Percentiles rank a stretch among this genome's conserved stretches.
These are phyloP conservation scores for Coccinonectria pachysandricola DNA, from an alignment of 2,329 filamentous ascomycete genomes.

Conservation along the genomic window DNA sequence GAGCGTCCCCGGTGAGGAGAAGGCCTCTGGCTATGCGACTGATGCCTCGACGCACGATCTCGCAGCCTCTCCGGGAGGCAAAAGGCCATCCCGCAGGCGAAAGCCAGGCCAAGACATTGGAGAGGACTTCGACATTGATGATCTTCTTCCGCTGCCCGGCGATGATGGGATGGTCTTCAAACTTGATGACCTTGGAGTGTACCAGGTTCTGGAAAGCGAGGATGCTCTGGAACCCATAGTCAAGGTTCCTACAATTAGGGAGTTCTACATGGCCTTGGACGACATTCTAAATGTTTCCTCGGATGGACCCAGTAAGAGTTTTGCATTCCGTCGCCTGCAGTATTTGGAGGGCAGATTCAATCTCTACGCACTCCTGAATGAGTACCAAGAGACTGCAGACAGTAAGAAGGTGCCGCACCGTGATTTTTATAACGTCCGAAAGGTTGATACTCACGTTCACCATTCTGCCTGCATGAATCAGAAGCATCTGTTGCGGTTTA, in stretches of 20 bases:
- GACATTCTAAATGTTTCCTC: conserved; percentile 79
- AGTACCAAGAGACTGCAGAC: conserved; percentile 96
- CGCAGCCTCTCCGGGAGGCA: no score
- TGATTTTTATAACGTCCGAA: conserved; percentile 98
- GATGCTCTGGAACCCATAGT: conserved; percentile 59
- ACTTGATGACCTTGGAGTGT: conserved; percentile 77
- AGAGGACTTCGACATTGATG: conserved; percentile 78
- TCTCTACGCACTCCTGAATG: conserved; percentile 83
- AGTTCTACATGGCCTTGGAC: conserved; percentile 94
- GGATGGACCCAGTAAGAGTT: conserved; percentile 92
- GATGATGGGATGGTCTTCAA: conserved; percentile 63
- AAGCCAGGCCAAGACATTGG: conserved; percentile 88
- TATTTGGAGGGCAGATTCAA: conserved; percentile 98
- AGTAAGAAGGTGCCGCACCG: conserved; percentile 95
- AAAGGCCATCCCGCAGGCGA: conserved; percentile 47
- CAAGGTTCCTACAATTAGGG: conserved; percentile 79
- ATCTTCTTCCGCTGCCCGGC: conserved; percentile 63
- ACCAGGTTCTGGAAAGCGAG: conserved; percentile 75
- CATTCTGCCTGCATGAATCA: conserved; percentile 99
- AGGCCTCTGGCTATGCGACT: conserved; percentile 12
- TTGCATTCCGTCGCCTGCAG: conserved; percentile 86
- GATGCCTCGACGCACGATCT: no score
- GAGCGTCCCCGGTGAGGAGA: conserved; percentile 12
- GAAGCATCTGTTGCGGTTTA: conserved; percentile 94
- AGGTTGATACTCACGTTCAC: conserved; percentile 97